Percentiles rank a stretch among this genome's conserved stretches.
phyloP scores from a whole-genome alignment of 148 eudicot species.

The Arctostaphylos glauca region DNA sequence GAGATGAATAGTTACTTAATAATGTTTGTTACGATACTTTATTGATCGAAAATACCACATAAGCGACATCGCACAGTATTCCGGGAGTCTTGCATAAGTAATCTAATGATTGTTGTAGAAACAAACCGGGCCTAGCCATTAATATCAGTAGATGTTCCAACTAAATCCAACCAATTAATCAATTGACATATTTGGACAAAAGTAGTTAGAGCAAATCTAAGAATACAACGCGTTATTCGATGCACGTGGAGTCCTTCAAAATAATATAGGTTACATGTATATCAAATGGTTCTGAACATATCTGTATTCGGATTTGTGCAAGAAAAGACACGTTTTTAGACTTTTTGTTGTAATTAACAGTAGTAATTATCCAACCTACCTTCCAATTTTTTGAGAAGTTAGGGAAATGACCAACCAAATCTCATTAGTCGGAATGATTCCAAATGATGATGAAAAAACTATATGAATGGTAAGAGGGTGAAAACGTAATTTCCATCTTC shows the following conservation, averaged over 20 bases:
- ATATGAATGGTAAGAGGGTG: background rate
- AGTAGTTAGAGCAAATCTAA: no score
- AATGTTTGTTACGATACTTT: background rate
- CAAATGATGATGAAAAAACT: background rate
- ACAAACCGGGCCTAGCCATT: slow-evolving; percentile 6
- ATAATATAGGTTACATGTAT: no score
- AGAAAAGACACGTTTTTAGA: background rate
- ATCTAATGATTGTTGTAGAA: background rate
- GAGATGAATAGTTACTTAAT: background rate
- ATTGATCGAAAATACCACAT: no score
- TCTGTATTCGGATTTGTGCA: background rate
- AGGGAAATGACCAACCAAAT: slow-evolving; percentile 27
- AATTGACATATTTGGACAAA: no score
- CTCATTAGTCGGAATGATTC: slow-evolving; percentile 11
- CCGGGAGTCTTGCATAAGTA: no score
- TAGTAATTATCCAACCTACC: background rate
- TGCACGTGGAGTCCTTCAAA: no score
- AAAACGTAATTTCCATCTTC: background rate
- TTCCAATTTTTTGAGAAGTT: slow-evolving; percentile 1
- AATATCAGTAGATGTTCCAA: background rate
- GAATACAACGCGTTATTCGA: no score
- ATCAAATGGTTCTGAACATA: background rate
- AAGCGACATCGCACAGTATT: no score
- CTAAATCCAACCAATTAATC: background rate
- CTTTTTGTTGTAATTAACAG: no score